Evolutionary conservation across 768 basidiomycete species (phyloP).

Genomic region (Boletus barrowsii): DNA sequence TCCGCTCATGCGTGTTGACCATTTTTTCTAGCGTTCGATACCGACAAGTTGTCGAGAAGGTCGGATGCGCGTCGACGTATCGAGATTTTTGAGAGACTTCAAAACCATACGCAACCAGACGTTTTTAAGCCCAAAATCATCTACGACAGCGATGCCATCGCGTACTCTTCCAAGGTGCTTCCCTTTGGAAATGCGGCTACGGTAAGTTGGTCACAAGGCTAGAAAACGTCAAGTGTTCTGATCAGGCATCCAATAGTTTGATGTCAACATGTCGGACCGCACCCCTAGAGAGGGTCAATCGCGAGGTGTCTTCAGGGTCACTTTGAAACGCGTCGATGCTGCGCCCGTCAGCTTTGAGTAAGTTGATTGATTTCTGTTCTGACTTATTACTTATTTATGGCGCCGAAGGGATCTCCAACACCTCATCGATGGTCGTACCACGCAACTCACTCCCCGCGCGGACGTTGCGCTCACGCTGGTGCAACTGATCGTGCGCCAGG

Average conservation of each 20-base stretch:
- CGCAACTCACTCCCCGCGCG: constrained; percentile 27
- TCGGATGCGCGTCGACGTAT: constrained; percentile 22
- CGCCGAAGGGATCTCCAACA: constrained; percentile 21
- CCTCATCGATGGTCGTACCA: constrained; percentile 24
- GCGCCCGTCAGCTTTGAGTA: constrained; percentile 37
- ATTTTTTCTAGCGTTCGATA: constrained; percentile 16
- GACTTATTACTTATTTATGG: background rate
- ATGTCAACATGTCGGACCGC: constrained; percentile 33
- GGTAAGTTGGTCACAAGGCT: constrained; percentile 19
- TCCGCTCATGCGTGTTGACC: background rate
- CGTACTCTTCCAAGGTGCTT: constrained; percentile 37
- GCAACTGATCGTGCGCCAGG: constrained; percentile 49
- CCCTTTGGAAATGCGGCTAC: constrained; percentile 30
- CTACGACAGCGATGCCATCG: constrained; percentile 45
- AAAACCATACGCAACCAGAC: constrained; percentile 32
- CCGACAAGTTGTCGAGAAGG: constrained; percentile 2
- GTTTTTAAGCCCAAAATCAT: constrained; percentile 43
- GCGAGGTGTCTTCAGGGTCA: constrained; percentile 32
- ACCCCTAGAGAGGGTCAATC: constrained; percentile 13
- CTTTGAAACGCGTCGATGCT: constrained; percentile 38
- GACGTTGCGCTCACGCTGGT: constrained; percentile 43
- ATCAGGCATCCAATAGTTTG: constrained; percentile 28
- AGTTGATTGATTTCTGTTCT: background rate
- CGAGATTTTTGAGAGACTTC: constrained; percentile 34
- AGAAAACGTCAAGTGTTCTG: background rate